Conservation (phyloP, 169 alveolate genomes). For the Plasmodium cynomolgi region DNA sequence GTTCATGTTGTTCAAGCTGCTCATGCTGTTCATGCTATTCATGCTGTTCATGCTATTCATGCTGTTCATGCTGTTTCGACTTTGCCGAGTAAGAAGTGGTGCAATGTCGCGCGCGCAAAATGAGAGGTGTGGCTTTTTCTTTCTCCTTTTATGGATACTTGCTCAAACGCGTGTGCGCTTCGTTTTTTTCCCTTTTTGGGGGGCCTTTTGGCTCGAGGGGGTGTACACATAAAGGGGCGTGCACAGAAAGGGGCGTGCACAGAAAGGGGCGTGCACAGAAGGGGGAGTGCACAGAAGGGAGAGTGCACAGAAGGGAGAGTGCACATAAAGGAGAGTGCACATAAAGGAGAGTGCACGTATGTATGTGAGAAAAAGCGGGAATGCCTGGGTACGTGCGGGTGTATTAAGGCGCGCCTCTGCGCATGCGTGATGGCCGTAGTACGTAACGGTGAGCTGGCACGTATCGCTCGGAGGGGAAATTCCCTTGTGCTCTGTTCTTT, state of each 20-base stretch:
- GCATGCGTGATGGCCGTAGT: background rate
- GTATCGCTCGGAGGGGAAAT: background rate
- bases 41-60: background rate
- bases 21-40: constrained; percentile 27
- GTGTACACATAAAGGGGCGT: background rate
- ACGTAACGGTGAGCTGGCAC: background rate
- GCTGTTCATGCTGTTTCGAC: background rate
- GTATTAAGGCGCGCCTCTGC: background rate
- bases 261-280: too few relatives aligned
- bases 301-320: too few relatives aligned
- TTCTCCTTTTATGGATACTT: background rate
- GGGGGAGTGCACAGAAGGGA: too few relatives aligned
- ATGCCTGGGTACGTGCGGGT: background rate
- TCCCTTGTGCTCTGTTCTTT: background rate
- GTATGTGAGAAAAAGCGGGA: background rate
- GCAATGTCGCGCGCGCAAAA: background rate
- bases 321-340: background rate
- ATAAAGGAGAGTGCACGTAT: background rate
- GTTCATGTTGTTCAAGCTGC: background rate
- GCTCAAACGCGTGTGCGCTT: background rate
- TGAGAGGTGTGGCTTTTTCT: background rate
- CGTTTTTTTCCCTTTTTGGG: background rate
- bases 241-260: background rate
- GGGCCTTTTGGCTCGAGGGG: background rate
- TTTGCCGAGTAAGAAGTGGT: background rate